Base-by-base conservation (phyloP, 352 stramenopile genomes). In the Pythium dissotocum region DNA sequence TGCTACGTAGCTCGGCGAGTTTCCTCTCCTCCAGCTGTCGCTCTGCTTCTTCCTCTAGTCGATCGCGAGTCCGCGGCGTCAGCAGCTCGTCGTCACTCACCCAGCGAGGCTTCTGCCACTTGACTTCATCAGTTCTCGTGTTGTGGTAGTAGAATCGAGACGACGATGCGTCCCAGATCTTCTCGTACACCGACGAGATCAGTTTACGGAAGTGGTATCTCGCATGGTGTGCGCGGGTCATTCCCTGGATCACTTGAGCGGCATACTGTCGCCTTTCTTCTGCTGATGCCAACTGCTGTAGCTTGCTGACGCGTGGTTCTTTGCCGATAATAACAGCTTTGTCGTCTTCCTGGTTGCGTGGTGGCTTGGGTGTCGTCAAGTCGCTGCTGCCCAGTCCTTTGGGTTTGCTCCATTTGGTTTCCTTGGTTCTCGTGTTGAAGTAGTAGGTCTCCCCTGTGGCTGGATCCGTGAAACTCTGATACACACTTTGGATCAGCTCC, bases 131-230 rank as follows among this genome's bases (percentile, higher is more conserved):
- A 21, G 82, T 91, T 26, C 71, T 75, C 8, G 79, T 91, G 69
- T 95, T 95, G 68, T 91, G 86, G 54, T 93, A 95, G 75, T 91
- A 95, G 55, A 89, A 93, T 0, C 77, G 76, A 26, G 71, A 58
- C 2, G 71, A 72, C 6, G 40, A 30, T 9, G 33, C 51, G 64
- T 93, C 83, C 82, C 82, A 94, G 62, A 94, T 91, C 67, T 92
- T 94, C 58, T 92, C 80, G 63, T 94, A 94, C 14, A 92, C 69
- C 13, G 77, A 88, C 24, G 83, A 94, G 18, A 92, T 81, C 49
- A 90, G 42, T 21, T 60, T 72, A 18, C 82, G 83, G 58, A 94
- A 70, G 35, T 84, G 75, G 6, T 61, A 54, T n/a, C 83, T 76
- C 4, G 86, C 83, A 8, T 61, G 53, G 59, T 87, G 82, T n/a